Base-by-base conservation (phyloP, 2,329 filamentous ascomycete species). In the Sporothrix schenckii region DNA sequence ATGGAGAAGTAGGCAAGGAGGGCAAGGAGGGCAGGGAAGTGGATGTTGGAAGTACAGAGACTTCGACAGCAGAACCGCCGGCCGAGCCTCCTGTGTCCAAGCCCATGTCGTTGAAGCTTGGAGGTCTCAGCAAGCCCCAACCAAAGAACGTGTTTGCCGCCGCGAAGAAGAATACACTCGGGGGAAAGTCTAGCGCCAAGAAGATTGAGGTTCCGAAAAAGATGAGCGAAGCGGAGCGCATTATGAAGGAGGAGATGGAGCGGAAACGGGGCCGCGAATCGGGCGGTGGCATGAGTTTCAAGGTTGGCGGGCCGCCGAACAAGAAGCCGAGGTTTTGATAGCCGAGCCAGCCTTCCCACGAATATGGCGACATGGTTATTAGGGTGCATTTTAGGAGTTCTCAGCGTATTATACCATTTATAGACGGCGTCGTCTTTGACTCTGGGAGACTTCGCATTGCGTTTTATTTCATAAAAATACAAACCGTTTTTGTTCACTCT, bases 181-280 rank as follows among this genome's bases (percentile, higher is more conserved):
- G 79, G 0, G 81, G 81, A 0, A 85, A 86, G 1, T 82, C 85
- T 1, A 77, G 79, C 1, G 81, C 85, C 3, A 92, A 92, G 79
- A 92, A 92, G 78, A 75, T 81, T 44, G 88, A 88, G 72, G 86
- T 86, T 69, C 89, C 88, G 1, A 93, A 92, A 83, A 95, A 92
- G 76, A 94, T 97, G 87, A 94, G 91, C 76, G 92, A 96, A 77
- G 91, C 90, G 3, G 93, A 94, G 80, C 86, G 91, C 68, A 96
- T 95, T 76, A 97, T 97, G 93, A 92, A 91, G 79, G 90, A 92
- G 75, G 91, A 94, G 77, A 85, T 92, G 80, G 91, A 93, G 75
- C 84, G 86, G 73, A 93, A 93, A 77, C 84, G 89, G 69, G 80
- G 83, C 47, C 82, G 87, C 63, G 85, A 83, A 11, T 77, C 63